These are phyloP conservation scores for Penicillium odoratum DNA, from an alignment of 495 filamentous ascomycete species.

Conservation along the genomic window DNA sequence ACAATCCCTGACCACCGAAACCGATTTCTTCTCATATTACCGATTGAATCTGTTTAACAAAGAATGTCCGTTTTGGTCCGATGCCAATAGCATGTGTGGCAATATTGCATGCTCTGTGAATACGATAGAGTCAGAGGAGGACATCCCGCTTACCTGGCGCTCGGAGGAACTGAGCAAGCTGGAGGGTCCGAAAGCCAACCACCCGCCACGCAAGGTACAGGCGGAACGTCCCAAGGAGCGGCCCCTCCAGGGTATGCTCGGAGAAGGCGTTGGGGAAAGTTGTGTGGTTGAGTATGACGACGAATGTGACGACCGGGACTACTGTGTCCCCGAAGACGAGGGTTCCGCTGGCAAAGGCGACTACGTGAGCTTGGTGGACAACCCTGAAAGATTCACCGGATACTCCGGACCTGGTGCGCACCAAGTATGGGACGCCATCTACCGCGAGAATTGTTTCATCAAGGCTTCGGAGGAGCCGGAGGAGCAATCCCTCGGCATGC, in stretches of 20 bases:
- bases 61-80: constrained; percentile 93
- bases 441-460: constrained; percentile 95
- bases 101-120: constrained; percentile 98
- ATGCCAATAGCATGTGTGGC: constrained; percentile 91
- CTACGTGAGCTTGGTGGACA: constrained; percentile 91
- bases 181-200: constrained; percentile 85
- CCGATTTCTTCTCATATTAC: constrained; percentile 98
- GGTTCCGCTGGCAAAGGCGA: constrained; percentile 83
- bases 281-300: constrained; percentile 98
- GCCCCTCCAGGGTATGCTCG: constrained; percentile 80
- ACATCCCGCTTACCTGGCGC: constrained; percentile 89
- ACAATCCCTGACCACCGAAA: constrained; percentile 75
- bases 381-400: constrained; percentile 94
- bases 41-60: constrained; percentile 95
- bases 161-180: constrained; percentile 90
- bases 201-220: constrained; percentile 75
- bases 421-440: constrained; percentile 95
- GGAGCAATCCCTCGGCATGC: constrained; percentile 29
- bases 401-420: constrained; percentile 80
- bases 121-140: constrained; percentile 91
- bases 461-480: constrained; percentile 51
- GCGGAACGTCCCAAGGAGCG: constrained; percentile 62
- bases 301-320: constrained; percentile 95
- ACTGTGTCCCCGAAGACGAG: constrained; percentile 96
- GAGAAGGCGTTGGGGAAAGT: constrained; percentile 86